Percentiles rank a stretch among this genome's conserved stretches.
phyloP scores from a whole-genome alignment of 2,329 filamentous ascomycete species.

The Trichoderma brevicompactum region DNA sequence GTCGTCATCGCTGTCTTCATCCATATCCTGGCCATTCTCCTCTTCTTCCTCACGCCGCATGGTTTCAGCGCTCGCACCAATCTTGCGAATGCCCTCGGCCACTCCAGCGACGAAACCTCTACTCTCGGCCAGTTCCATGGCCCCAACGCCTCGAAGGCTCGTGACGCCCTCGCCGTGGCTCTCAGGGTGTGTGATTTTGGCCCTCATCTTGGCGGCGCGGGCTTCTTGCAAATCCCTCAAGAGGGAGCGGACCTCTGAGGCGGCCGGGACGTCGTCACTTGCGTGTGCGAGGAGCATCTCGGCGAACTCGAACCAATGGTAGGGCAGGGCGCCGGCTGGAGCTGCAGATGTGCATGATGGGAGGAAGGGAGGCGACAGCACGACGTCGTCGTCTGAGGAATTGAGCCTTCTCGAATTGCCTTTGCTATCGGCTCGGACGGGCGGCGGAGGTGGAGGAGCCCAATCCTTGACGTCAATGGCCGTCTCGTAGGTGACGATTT shows the following conservation, averaged over 20 bases:
- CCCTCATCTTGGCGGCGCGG: conserved; percentile 84
- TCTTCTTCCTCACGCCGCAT: conserved; percentile 78
- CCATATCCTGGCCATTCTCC: conserved; percentile 62
- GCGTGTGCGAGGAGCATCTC: conserved; percentile 87
- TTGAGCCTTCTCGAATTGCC: conserved; percentile 48
- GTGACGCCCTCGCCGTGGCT: conserved; percentile 73
- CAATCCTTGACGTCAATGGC: conserved; percentile 72
- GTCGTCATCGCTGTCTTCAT: conserved; percentile 62
- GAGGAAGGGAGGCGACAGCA: conserved; percentile 75
- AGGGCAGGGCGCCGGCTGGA: conserved; percentile 74
- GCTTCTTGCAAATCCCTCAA: conserved; percentile 85
- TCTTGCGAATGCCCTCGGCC: conserved; percentile 82
- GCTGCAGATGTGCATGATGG: conserved; percentile 72
- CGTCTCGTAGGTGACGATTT: conserved; percentile 82
- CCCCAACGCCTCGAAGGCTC: conserved; percentile 74
- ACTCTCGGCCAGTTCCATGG: conserved; percentile 89
- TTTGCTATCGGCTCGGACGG: conserved; percentile 54
- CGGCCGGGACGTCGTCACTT: conserved; percentile 75
- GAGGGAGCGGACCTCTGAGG: conserved; percentile 74
- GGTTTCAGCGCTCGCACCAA: conserved; percentile 80
- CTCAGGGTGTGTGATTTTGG: conserved; percentile 72
- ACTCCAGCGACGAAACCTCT: conserved; percentile 83
- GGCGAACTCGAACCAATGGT: conserved; percentile 92
- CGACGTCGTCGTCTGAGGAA: conserved; percentile 36
- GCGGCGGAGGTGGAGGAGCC: conserved; percentile 74